Conservation (phyloP, 345 rosid species). For the Erysimum cheiranthoides region DNA sequence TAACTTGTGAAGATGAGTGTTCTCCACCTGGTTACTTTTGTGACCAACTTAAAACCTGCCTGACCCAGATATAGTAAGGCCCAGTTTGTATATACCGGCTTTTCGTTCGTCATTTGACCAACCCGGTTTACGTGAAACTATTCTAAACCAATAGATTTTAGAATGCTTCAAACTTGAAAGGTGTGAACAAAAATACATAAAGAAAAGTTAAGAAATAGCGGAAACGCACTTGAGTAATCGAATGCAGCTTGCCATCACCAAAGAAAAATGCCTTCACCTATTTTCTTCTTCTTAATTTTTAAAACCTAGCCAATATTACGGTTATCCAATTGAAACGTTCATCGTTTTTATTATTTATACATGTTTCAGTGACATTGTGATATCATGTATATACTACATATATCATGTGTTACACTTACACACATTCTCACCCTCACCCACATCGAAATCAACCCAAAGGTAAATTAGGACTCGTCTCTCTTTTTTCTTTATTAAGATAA, state of each 20-base stretch:
- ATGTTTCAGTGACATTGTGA: background rate
- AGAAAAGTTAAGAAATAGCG: background rate
- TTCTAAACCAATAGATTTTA: background rate
- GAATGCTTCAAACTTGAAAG: background rate
- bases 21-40: background rate
- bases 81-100: background rate
- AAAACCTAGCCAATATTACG: constrained; percentile 2
- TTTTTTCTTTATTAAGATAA: background rate
- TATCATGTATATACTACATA: background rate
- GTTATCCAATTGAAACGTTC: background rate
- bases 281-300: background rate
- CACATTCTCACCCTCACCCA: background rate
- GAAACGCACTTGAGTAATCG: background rate
- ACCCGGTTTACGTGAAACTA: background rate
- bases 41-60: background rate
- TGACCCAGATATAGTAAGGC: constrained; percentile 11
- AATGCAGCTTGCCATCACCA: constrained; percentile 22
- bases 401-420: background rate
- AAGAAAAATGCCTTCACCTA: constrained; percentile 1
- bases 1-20: background rate
- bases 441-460: background rate
- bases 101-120: background rate
- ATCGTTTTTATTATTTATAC: background rate
- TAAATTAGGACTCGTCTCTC: background rate
- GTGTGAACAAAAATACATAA: constrained; percentile 6